phyloP scores from a whole-genome alignment of 202 grass and related monocot genomes.

The Sporobolus alterniflorus region DNA sequence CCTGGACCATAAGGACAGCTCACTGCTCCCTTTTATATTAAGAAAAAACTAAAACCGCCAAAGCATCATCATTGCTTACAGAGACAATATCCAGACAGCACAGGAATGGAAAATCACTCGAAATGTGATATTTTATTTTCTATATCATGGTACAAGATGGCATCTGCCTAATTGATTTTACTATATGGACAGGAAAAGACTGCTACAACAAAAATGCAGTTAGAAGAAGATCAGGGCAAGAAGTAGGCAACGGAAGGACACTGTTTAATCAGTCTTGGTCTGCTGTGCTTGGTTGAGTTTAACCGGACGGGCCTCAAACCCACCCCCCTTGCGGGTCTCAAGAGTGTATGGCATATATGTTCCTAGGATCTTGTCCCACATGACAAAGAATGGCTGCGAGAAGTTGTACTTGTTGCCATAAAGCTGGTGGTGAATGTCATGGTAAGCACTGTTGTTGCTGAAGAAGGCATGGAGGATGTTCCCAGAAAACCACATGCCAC shows the following conservation, averaged over 20 bases:
- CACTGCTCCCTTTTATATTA: slow-evolving; percentile 17
- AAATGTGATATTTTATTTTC: slow-evolving; percentile 43
- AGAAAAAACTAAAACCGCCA: slow-evolving; percentile 16
- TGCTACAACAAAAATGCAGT: slow-evolving; percentile 42
- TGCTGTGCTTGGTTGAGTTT: slow-evolving; percentile 45
- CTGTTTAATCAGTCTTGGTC: slow-evolving; percentile 44
- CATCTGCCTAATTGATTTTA: slow-evolving; percentile 30
- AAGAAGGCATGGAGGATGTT: slow-evolving; percentile 71
- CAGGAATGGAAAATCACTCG: neutral
- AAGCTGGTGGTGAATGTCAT: slow-evolving; percentile 85
- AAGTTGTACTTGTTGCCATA: slow-evolving; percentile 87
- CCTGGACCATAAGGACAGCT: slow-evolving; percentile 38
- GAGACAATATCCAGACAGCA: slow-evolving; percentile 2
- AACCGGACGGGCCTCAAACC: slow-evolving; percentile 54
- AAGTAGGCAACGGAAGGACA: neutral
- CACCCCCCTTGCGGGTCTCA: slow-evolving; percentile 73
- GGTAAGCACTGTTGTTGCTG: slow-evolving; percentile 80
- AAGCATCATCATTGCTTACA: slow-evolving; percentile 19
- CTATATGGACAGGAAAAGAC: slow-evolving; percentile 52
- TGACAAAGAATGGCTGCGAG: slow-evolving; percentile 72
- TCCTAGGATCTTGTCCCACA: slow-evolving; percentile 81
- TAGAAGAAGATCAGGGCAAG: slow-evolving; percentile 24
- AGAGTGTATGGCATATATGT: slow-evolving; percentile 75
- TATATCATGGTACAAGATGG: slow-evolving; percentile 61
- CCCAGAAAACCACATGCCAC: slow-evolving; percentile 63